These are phyloP conservation scores for Zea mays DNA, from an alignment of 176 grass and related monocot genomes.

Conservation along the genomic window Zm-B73-REFERENCE-NAM-5.0 NC_050096.1:168378001-168378500, in stretches of 20 bases:
- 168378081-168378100: constrained; percentile 15
- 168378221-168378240: constrained; percentile 64
- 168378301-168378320: constrained; percentile 63
- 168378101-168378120: background rate
- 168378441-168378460: constrained; percentile 67
- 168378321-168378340: constrained; percentile 84
- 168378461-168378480: constrained; percentile 61
- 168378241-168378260: constrained; percentile 46
- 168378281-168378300: constrained; percentile 67
- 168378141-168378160: background rate
- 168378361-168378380: constrained; percentile 62
- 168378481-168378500: constrained; percentile 68
- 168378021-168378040: constrained; percentile 67
- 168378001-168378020: constrained; percentile 71
- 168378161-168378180: constrained; percentile 15
- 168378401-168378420: constrained; percentile 46
- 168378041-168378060: constrained; percentile 74
- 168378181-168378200: background rate
- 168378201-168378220: constrained; percentile 43
- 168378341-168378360: constrained; percentile 65
- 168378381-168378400: constrained; percentile 23
- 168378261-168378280: constrained; percentile 34
- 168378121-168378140: background rate
- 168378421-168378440: constrained; percentile 63
- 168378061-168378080: constrained; percentile 38